Base-by-base conservation (phyloP, 2,329 filamentous ascomycete species). In the Penicillium occitanis region DNA sequence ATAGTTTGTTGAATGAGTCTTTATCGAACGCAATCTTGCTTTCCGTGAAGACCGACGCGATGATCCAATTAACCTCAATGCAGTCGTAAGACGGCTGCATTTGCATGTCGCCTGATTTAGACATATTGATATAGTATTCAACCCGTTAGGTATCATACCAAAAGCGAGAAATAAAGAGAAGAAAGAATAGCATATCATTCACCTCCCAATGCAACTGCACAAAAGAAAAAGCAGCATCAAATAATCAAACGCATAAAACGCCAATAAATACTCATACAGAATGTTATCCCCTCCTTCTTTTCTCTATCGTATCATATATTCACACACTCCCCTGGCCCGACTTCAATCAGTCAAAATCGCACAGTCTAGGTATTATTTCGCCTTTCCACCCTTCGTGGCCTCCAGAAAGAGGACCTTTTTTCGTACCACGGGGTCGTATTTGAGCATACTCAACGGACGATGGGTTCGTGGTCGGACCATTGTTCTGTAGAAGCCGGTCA, bases 401-500 rank as follows among this genome's bases (percentile, higher is more conserved):
- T 99, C 95, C 66, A 98, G 86, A 81, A 99, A 99, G 35, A 99
- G 85, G 37, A 99, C 95, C 82, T 97, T 91, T 84, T 94, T 92
- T 79, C 93, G 91, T 64, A 99, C 95, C 70, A 99, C 93, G 50
- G 95, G 95, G 77, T 99, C 95, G 81, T 99, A 99, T 84, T 99
- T 99, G 73, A 99, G 84, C 92, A 99, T 95, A 83, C 93, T 96
- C 81, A 99, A 87, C 65, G 96, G 93, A 53, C 90, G 85, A 69
- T 93, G 86, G 35, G 87, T 86, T 72, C 95, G 90, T 13, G 93
- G 93, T 67, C 96, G 89, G 72, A 90, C 86, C 79, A 96, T 88
- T 63, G 92, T 96, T 80, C 94, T 93, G 85, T 94, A 99, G 86
- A 93, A 99, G 75, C 95, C 95, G 30, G 95, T 99, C 90, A 97